phyloP scores from a whole-genome alignment of 768 basidiomycete genomes.

The Phanerochaete sordida region DNA sequence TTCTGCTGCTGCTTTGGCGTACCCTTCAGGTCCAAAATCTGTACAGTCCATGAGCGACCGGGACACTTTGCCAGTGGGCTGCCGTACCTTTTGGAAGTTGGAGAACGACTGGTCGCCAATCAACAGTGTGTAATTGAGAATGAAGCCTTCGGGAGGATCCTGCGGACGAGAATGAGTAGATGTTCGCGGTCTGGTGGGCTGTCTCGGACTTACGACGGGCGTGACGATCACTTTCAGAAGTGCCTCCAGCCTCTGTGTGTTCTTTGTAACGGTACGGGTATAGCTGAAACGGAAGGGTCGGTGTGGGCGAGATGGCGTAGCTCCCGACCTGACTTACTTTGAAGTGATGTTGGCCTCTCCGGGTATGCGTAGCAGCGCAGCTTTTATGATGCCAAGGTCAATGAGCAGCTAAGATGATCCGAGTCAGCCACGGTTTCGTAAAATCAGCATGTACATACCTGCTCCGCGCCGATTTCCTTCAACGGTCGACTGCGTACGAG shows the following conservation, averaged over 20 bases:
- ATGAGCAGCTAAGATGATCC: constrained; percentile 62
- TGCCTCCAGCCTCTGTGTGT: constrained; percentile 79
- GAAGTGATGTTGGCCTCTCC: constrained; percentile 59
- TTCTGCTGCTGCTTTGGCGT: constrained; percentile 85
- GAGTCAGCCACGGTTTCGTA: constrained; percentile 4
- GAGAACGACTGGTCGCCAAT: constrained; percentile 94
- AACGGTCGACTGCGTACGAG: constrained; percentile 89
- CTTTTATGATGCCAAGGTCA: constrained; percentile 85
- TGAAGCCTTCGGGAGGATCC: constrained; percentile 93
- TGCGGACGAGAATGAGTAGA: constrained; percentile 25
- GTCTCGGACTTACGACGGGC: constrained; percentile 61
- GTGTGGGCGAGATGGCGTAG: background rate
- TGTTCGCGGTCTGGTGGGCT: background rate
- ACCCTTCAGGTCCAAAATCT: constrained; percentile 96
- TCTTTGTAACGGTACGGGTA: constrained; percentile 76
- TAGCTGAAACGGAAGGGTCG: constrained; percentile 50
- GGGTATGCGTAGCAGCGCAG: constrained; percentile 78
- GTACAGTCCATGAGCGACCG: background rate
- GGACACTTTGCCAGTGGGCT: background rate
- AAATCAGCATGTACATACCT: constrained; percentile 54
- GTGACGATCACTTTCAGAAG: constrained; percentile 94
- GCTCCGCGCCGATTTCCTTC: constrained; percentile 92
- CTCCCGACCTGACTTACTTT: constrained; percentile 38
- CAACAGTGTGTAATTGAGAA: constrained; percentile 91
- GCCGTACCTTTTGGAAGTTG: constrained; percentile 92